These are phyloP conservation scores for Pyracantha coccinea DNA, from an alignment of 331 rosid species.

Conservation along the genomic window DNA sequence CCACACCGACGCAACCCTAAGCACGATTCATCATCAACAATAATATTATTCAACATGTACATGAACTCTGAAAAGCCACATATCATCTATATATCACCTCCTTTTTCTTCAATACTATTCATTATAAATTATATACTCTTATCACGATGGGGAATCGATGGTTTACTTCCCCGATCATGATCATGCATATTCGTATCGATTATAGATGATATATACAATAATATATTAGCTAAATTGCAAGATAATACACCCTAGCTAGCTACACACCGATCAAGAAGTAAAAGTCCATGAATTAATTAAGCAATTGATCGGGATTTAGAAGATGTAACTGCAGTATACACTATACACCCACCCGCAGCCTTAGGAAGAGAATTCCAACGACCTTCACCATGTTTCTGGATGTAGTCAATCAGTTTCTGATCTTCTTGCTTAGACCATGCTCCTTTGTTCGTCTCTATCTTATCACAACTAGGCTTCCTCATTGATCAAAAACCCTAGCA, in stretches of 20 bases:
- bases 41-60: not conserved
- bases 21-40: no score
- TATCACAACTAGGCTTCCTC: slow-evolving; percentile 62
- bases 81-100: not conserved
- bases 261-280: not conserved
- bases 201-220: not conserved
- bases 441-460: slow-evolving; percentile 46
- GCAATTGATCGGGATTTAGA: not conserved
- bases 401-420: slow-evolving; percentile 53
- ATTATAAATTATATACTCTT: not conserved
- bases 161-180: no score
- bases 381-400: slow-evolving; percentile 50
- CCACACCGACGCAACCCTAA: slow-evolving; percentile 56
- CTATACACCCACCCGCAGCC: slow-evolving; percentile 39
- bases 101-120: not conserved
- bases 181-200: not conserved
- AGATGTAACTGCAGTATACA: not conserved
- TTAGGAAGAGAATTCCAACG: slow-evolving; percentile 60
- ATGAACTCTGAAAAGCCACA: no score
- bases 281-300: not conserved
- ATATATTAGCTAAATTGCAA: not conserved
- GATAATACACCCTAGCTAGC: not conserved
- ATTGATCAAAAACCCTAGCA: slow-evolving; percentile 13
- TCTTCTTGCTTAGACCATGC: slow-evolving; percentile 76
- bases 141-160: no score